Base-by-base conservation (phyloP, 441 rosid genomes). In the Arabidopsis lyrata region DNA sequence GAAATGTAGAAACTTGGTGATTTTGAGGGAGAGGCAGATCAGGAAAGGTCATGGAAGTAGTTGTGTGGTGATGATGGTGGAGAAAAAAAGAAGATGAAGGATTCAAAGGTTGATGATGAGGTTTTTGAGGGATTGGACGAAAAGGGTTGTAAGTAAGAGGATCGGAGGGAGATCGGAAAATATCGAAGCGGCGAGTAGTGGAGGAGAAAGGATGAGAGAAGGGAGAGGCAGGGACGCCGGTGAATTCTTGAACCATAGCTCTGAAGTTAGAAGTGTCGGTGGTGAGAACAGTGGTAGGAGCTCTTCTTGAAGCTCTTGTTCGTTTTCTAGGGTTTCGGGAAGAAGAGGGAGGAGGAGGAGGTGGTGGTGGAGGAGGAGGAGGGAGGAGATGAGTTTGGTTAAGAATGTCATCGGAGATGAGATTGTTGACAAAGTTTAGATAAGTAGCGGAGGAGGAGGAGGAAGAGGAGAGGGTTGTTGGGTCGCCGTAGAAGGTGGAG, bases 211-310 rank as follows among this genome's bases (percentile, higher is more conserved):
- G 76, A 2, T 90, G 75, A 0, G 97, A 82, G 72, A 91, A 93
- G 0, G 97, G 97, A 0, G 91, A 88, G 3, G 90, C 84, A 1
- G 98, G 96, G 55, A 88, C 86, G 36, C 98, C 98, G 0, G 98
- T 93, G 77, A 93, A 93, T 56, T 93, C 98, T 78, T 93, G 98
- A 69, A 93, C 98, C 91, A 91, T 93, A 61, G 92, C 87, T 76
- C 97, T 76, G 76, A 93, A 93, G 77, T 93, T 93, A n/a, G 93
- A 85, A 4, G 97, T 86, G 87, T 91, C 94, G 32, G 98, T 93
- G 24, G 93, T 87, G 35, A 93, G 87, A 72, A 93, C 88, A 0
- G 98, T 91, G 39, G 98, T 93, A 0, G 96, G 96, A 3, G 98
- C 98, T 34, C 96, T 77, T 66, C 98, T 86, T 5, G 98, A 89